Evolutionary conservation across 2,329 filamentous ascomycete genomes (phyloP).

Genomic region (Ophiostoma ips): DNA sequence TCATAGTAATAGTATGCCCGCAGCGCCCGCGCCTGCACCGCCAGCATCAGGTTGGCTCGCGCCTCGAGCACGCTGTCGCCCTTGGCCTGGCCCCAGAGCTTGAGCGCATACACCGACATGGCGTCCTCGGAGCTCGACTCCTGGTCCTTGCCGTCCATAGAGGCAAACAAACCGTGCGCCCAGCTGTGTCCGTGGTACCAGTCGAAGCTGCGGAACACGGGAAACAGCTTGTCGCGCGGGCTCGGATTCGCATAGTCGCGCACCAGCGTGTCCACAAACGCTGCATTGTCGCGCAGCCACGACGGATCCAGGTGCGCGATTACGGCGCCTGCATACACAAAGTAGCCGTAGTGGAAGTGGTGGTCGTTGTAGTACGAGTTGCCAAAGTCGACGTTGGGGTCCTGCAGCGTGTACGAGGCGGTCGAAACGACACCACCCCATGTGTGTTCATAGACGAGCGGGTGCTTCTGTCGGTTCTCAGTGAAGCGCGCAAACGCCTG

Average conservation of each 20-base stretch:
- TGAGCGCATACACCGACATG: slow-evolving; percentile 74
- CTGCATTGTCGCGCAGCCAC: slow-evolving; percentile 62
- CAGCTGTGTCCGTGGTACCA: slow-evolving; percentile 93
- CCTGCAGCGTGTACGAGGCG: slow-evolving; percentile 54
- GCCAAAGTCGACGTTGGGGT: slow-evolving; percentile 69
- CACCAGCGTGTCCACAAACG: slow-evolving; percentile 70
- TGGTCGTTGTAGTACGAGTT: slow-evolving; percentile 75
- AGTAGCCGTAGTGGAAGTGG: slow-evolving; percentile 74
- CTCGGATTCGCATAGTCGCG: slow-evolving; percentile 73
- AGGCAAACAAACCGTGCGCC: slow-evolving; percentile 66
- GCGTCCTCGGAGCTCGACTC: slow-evolving; percentile 86
- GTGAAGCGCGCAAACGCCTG: slow-evolving; percentile 51
- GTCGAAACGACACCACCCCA: slow-evolving; percentile 77
- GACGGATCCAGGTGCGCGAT: slow-evolving; percentile 64
- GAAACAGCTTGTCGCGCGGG: slow-evolving; percentile 57
- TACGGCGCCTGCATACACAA: slow-evolving; percentile 72
- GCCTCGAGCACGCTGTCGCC: slow-evolving; percentile 71
- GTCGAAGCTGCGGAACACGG: slow-evolving; percentile 73
- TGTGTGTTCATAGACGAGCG: slow-evolving; percentile 49
- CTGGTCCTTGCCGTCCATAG: slow-evolving; percentile 62
- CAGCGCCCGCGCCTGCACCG: slow-evolving; percentile 59
- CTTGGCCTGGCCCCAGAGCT: slow-evolving; percentile 79
- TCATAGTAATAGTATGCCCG: slow-evolving; percentile 73
- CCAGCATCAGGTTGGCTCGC: slow-evolving; percentile 69
- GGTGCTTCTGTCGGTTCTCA: slow-evolving; percentile 52